Base-by-base conservation (phyloP, 2,329 filamentous ascomycete genomes). In the Nemania serpens region DNA sequence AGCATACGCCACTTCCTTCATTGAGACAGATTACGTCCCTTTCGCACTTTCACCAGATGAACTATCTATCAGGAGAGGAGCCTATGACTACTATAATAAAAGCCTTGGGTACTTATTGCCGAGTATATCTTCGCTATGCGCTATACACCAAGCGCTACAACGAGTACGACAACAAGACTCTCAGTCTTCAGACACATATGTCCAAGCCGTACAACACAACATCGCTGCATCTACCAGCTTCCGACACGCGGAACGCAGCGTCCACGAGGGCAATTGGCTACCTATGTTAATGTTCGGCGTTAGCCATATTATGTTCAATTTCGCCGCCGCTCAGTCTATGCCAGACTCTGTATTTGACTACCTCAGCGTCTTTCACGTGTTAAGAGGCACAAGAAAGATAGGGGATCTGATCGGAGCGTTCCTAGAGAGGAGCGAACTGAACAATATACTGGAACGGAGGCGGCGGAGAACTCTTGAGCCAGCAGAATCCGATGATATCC, bases 231-330 rank as follows among this genome's bases (percentile, higher is more conserved):
- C 70, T 6, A 36, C 55, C 1, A 77, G 91, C 3, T 91, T 92
- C 71, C 79, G 83, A 18, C 81, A 80, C 45, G 85, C 87, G 9
- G 79, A 86, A 66, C 79, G 83, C 4, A 75, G 79, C 2, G 73
- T 88, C 49, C 88, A 91, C 69, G 88, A 88, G 46, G 84, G 88
- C 36, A 89, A 90, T 63, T 92, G 89, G 69, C 55, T 70, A 10
- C 62, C 68, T 0, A 58, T 64, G 5, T 46, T 69, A 34, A 54
- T 66, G 47, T 70, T 71, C 36, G 67, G 66, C 17, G 48, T 71
- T 17, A 62, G 65, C 1, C 61, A 70, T 20, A 64, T 70, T 41
- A 63, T 71, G 36, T 71, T 69, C 52, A 67, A 66, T 25, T 69
- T 71, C 20, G 65, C 64, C 10, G 53, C 53, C 2, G 57, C 58